A percentile compares a stretch with the other conserved stretches of the same genome.
Evolutionary conservation across 768 basidiomycete species (phyloP).

Genomic region (Tricholoma furcatifolium): DNA sequence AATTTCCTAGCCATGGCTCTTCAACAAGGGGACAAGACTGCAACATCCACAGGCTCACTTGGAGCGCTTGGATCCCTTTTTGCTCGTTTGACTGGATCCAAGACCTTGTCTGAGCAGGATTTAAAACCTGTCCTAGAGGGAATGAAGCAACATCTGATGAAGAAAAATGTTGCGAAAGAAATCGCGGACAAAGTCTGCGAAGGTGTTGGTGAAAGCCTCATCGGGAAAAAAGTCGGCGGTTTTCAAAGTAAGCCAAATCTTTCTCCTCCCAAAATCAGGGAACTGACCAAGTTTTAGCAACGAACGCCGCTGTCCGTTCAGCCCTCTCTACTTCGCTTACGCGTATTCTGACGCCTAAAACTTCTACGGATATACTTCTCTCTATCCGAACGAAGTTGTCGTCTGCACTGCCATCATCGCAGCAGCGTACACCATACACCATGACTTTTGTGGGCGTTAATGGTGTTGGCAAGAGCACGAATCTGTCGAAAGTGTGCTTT

Average conservation of each 20-base stretch:
- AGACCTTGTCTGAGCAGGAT: constrained; percentile 79
- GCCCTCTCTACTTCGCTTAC: constrained; percentile 88
- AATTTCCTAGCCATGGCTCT: constrained; percentile 63
- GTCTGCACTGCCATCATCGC: constrained; percentile 68
- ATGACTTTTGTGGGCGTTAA: constrained; percentile 98
- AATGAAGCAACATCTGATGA: constrained; percentile 98
- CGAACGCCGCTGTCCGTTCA: constrained; percentile 77
- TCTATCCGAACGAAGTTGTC: constrained; percentile 89
- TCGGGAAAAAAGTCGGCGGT: constrained; percentile 89
- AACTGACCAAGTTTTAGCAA: constrained; percentile 47
- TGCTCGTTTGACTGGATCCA: constrained; percentile 82
- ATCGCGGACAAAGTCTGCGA: constrained; percentile 95
- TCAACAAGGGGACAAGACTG: constrained; percentile 35
- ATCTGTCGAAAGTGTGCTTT: constrained; percentile 97
- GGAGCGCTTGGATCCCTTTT: constrained; percentile 78
- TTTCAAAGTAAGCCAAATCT: constrained; percentile 68
- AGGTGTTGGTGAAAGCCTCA: constrained; percentile 84
- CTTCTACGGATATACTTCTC: constrained; percentile 92
- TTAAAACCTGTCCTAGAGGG: constrained; percentile 84
- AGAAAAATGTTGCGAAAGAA: constrained; percentile 97
- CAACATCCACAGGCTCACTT: constrained; percentile 42
- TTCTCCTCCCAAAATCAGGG: constrained; percentile 6
- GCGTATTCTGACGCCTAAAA: constrained; percentile 92
- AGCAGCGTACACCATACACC: constrained; percentile 83
- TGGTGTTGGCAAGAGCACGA: constrained; percentile 98